These are phyloP conservation scores for Acanthamoeba polyphaga DNA, from an alignment of 208 protist genomes.

Conservation along the genomic window DNA sequence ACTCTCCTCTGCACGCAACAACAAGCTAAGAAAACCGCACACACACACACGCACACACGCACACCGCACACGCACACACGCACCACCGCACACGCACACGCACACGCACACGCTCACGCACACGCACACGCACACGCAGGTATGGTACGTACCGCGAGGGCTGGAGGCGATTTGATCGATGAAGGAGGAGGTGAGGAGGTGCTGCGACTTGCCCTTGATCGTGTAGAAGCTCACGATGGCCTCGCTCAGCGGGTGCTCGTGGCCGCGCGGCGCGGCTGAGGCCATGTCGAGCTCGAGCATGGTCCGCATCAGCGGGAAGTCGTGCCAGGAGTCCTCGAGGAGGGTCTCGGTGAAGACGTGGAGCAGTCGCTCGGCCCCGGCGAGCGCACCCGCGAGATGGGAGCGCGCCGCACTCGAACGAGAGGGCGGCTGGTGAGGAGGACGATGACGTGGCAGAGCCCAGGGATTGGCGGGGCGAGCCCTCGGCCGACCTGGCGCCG, in stretches of 20 bases:
- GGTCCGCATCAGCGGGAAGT: not conserved
- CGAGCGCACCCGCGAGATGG: not conserved
- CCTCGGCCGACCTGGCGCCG: too few species aligned
- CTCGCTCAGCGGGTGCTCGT: not conserved
- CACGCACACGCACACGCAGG: too few species aligned
- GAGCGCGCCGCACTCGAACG: not conserved
- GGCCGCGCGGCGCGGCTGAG: not conserved
- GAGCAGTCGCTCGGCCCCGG: not conserved
- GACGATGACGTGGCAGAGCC: too few species aligned
- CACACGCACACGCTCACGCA: too few species aligned
- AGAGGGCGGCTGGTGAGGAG: not conserved
- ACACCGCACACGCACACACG: too few species aligned
- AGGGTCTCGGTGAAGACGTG: not conserved
- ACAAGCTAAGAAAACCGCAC: not conserved
- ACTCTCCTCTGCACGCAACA: not conserved
- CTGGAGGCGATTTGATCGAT: too few species aligned
- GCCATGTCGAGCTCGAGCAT: not conserved
- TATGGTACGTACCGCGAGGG: too few species aligned
- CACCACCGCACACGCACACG: too few species aligned
- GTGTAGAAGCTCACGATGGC: not conserved
- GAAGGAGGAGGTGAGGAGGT: too few species aligned
- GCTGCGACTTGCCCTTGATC: too few species aligned
- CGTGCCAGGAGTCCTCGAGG: not conserved
- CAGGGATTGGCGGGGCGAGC: too few species aligned
- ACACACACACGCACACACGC: too few species aligned